Conservation (phyloP, 2,329 filamentous ascomycete genomes). For the Aspergillus sp. region DNA sequence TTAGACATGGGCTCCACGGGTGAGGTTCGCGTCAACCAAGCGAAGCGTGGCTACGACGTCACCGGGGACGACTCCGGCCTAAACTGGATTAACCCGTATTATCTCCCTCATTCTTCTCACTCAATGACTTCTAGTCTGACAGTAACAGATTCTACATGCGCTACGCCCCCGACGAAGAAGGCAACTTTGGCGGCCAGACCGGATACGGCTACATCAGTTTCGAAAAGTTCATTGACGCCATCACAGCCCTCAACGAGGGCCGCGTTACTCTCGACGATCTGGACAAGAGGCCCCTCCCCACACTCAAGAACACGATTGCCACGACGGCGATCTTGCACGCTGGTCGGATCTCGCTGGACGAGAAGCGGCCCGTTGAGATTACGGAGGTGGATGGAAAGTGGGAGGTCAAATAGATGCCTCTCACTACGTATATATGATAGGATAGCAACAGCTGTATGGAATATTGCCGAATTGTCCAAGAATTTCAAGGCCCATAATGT, state of each 20-base stretch:
- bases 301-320: slow-evolving; percentile 84
- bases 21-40: slow-evolving; percentile 89
- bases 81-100: slow-evolving; percentile 83
- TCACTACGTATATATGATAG: not conserved
- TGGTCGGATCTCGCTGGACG: slow-evolving; percentile 81
- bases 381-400: slow-evolving; percentile 54
- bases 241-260: slow-evolving; percentile 76
- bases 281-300: slow-evolving; percentile 80
- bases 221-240: slow-evolving; percentile 93
- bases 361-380: slow-evolving; percentile 78
- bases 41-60: slow-evolving; percentile 91
- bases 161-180: slow-evolving; percentile 91
- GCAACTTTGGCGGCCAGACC: slow-evolving; percentile 88
- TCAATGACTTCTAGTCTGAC: not conserved
- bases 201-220: slow-evolving; percentile 94
- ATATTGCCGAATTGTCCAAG: not conserved
- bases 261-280: slow-evolving; percentile 73
- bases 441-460: not conserved
- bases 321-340: slow-evolving; percentile 92
- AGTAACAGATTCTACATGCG: slow-evolving; percentile 77
- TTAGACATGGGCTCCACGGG: slow-evolving; percentile 75
- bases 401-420: slow-evolving; percentile 60
- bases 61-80: slow-evolving; percentile 76
- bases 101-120: not conserved
- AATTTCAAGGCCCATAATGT: not conserved